Evolutionary conservation across 106 monocot genomes (phyloP).

Genomic region (Vanilla planifolia): DNA sequence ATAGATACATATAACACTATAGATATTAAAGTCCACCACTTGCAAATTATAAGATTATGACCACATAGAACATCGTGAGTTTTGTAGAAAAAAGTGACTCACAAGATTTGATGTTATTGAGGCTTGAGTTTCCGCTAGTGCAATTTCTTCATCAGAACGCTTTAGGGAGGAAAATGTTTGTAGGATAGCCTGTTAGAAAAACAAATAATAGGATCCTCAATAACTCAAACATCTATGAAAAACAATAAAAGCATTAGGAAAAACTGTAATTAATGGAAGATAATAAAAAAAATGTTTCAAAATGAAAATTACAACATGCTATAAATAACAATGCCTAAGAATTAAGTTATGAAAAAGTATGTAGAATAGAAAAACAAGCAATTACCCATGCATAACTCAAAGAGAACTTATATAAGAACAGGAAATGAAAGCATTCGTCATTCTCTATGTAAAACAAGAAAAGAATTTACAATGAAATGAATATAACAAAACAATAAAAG

Average conservation of each 20-base stretch:
- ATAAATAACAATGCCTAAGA: too few species aligned
- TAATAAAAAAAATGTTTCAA: background rate
- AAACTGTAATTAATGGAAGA: background rate
- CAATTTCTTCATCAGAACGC: constrained; percentile 82
- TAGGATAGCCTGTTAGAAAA: constrained; percentile 57
- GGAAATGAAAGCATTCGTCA: too few species aligned
- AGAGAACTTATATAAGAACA: too few species aligned
- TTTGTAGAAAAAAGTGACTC: constrained; percentile 23
- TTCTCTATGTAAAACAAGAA: too few species aligned
- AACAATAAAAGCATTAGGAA: background rate
- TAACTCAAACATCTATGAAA: background rate
- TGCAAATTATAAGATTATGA: background rate
- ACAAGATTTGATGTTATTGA: constrained; percentile 78
- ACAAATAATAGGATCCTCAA: constrained; percentile 5
- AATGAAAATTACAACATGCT: too few species aligned
- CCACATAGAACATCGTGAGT: background rate
- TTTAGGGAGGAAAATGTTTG: constrained; percentile 65
- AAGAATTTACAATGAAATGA: too few species aligned
- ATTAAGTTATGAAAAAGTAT: too few species aligned
- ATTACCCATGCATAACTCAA: too few species aligned
- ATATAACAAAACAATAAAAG: too few species aligned
- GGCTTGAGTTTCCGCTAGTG: constrained; percentile 57
- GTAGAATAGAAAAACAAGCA: too few species aligned
- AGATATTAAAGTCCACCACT: background rate
- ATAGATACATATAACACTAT: too few species aligned